Evolutionary conservation across 2,329 filamentous ascomycete genomes (phyloP), one percentile per base, ranked within the genome.

Genomic region (Karstenula rhodostoma): DNA sequence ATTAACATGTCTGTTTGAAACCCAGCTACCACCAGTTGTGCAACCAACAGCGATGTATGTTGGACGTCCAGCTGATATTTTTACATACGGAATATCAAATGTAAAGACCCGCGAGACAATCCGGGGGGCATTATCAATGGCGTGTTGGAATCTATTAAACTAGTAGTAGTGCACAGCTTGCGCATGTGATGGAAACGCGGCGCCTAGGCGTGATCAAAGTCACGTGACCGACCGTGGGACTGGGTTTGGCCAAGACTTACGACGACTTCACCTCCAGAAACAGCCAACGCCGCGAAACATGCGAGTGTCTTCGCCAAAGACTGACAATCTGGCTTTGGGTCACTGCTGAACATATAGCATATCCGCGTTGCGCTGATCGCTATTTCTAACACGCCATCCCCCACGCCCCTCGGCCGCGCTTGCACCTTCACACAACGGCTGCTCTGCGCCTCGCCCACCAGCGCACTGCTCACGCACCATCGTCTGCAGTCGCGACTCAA

Each of bases 171-270:
- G 13, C 27, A 47, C 44, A 23, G 19, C 42, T 44, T 12, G 42
- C 32, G 37, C 25, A 44, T 22, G 25, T 32, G 25, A 33, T 53
- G 37, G 17, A 22, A 17, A 3, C 6, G 44, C 13, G 7, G 25
- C 25, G 10, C 13, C 7, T 10, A 33, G 29, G 29, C 8, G 37
- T 15, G 9, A 40, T n/a, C 1, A n/a, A 40, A 12, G 27, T 55
- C 52, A 55, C 52, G 52, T 55, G 52, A n/a, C 42, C n/a, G 7
- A 40, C 59, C 60, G 64, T 64, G 64, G 66, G 66, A 64, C 64
- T 58, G 59, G 63, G 57, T 50, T 59, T 17, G 22, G 47, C 54
- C 54, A 57, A 50, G 37, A 35, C 54, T 57, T 42, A 32, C 54
- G 46, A 57, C 54, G 48, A 49, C 66, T 58, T 63, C 54, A 64